A percentile compares a stretch with the other conserved stretches of the same genome.
These are phyloP conservation scores for Bipolaris zeicola DNA, from an alignment of 2,329 filamentous ascomycete genomes.

Conservation along the genomic window DNA sequence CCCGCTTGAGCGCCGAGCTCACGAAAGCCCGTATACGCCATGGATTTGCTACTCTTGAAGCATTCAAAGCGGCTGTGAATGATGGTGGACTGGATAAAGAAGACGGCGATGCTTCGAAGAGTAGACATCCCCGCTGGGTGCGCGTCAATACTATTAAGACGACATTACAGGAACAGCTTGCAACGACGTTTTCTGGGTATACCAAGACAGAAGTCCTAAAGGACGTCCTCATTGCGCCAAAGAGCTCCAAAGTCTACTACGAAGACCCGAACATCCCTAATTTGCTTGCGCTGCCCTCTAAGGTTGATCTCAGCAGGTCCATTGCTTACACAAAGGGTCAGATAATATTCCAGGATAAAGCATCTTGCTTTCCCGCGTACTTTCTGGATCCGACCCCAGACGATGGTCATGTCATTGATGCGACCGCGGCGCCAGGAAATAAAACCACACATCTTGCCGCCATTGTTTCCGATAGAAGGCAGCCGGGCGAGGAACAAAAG, in stretches of 20 bases:
- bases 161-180: slow-evolving; percentile 72
- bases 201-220: slow-evolving; percentile 60
- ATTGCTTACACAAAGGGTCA: slow-evolving; percentile 75
- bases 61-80: slow-evolving; percentile 65
- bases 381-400: slow-evolving; percentile 71
- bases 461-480: slow-evolving; percentile 60
- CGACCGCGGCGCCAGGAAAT: slow-evolving; percentile 93
- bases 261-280: slow-evolving; percentile 84
- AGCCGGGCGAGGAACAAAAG: slow-evolving; percentile 40
- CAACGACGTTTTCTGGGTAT: slow-evolving; percentile 73
- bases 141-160: slow-evolving; percentile 81
- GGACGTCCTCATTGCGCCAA: slow-evolving; percentile 58
- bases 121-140: slow-evolving; percentile 83
- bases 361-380: slow-evolving; percentile 94
- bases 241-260: slow-evolving; percentile 61
- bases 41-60: slow-evolving; percentile 70
- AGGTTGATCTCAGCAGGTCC: slow-evolving; percentile 73
- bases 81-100: slow-evolving; percentile 38
- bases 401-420: slow-evolving; percentile 83
- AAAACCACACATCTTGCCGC: slow-evolving; percentile 94
- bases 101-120: slow-evolving; percentile 51
- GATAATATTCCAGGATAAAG: slow-evolving; percentile 94
- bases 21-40: slow-evolving; percentile 77
- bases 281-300: slow-evolving; percentile 76
- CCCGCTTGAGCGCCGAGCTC: slow-evolving; percentile 79